Base-by-base conservation (phyloP, 768 basidiomycete genomes). In the Tulasnella sp. region DNA sequence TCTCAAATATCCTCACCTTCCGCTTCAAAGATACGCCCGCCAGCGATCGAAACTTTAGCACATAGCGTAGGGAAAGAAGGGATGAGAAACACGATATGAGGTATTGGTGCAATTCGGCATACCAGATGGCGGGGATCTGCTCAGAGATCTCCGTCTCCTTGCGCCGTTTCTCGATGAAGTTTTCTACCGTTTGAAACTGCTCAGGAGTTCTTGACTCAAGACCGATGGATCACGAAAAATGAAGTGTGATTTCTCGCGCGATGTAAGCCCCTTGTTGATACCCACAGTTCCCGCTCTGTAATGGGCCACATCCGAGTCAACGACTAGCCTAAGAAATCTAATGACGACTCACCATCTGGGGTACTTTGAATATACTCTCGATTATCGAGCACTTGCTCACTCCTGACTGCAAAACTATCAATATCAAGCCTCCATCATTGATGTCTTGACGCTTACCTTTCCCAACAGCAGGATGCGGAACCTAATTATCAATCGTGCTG, bases 321-420 rank as follows among this genome's bases (percentile, higher is more conserved):
- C 52, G 46, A 24, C 9, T 1, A n/a, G 16, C 24, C 29, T 4
- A 37, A 48, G 15, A n/a, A 24, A 8, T 7, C 16, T 35, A 19
- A 35, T 35, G 19, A 12, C 34, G 34, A 35, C 34, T 19, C 19
- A 35, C 34, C 34, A 62, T 60, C 22, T 57, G 56, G 3, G 58
- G 42, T 27, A 62, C 56, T 15, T 58, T 58, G 57, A 64, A 65
- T 13, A 62, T 53, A 15, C 43, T 47, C 13, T 55, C 54, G 52
- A 65, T 57, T 8, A 66, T 57, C 2, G 64, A 63, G 5, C 63
- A 62, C 56, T 66, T 66, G 4, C 65, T 64, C 1, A 60, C 55
- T 27, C 65, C 64, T 35, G 40, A 24, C 22, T 44, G 43, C 22
- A 27, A n/a, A 41, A 16, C 16, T 24, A 15, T 13, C 28, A 35